Base-by-base conservation (phyloP, 768 basidiomycete genomes). In the Rhodosporidiobolus odoratus region DNA sequence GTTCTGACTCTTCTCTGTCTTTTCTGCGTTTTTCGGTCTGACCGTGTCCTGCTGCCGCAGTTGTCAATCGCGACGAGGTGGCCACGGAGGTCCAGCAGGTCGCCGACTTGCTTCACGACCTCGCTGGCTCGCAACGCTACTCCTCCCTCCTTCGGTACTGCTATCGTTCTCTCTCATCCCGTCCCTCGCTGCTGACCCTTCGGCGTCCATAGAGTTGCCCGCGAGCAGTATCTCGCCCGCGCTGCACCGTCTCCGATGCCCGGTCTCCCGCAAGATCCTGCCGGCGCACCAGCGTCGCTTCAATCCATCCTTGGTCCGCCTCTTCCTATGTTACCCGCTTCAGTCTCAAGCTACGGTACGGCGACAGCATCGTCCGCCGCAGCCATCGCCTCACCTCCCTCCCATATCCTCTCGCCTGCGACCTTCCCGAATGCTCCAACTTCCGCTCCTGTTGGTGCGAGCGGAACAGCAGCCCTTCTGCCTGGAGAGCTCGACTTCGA, bases 401-500 rank as follows among this genome's bases (percentile, higher is more conserved):
- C 54, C 15, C 21, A 27, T 30, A 8, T 25, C n/a, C 41, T 47
- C 21, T 34, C 37, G 45, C 23, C 47, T 8, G 47, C 34, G 1
- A 35, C 34, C 2, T 12, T 21, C 21, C 7, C 59, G 30, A 30
- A n/a, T 25, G 32, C 41, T 9, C 32, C n/a, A 30, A 16, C 23
- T 12, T n/a, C 25, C 48, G 57, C 12, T 30, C 23, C 3, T 17
- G 25, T n/a, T 3, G 25, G 6, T 5, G 32, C 16, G 16, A 56
- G 17, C 17, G 56, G 43, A 3, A 48, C 54, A n/a, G 54, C 56
- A 12, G 64, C 64, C 25, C 64, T 65, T 16, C 57, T 65, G 34
- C 64, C 64, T 19, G 64, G 64, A 30, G 64, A 65, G 54, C 17
- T 65, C 23, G 64, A 65, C 23, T 21, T 58, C 56, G 56, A 65